Evolutionary conservation across 345 rosid species (phyloP).

Genomic region (Cochlearia excelsa): DNA sequence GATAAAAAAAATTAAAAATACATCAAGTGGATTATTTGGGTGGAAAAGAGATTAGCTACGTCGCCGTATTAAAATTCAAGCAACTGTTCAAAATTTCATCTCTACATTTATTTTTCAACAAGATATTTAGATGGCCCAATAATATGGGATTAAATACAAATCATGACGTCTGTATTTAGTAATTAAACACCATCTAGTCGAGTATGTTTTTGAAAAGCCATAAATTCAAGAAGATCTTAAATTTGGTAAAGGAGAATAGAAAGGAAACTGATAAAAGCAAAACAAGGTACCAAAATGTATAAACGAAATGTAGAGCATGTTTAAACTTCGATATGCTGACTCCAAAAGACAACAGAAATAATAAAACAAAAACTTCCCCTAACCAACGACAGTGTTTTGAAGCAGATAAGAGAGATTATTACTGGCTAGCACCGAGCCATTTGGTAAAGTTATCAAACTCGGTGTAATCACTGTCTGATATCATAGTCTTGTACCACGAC

Average conservation of each 20-base stretch:
- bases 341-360: constrained; percentile 17
- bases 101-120: neutral
- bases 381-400: constrained; percentile 14
- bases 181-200: no score
- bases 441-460: constrained; percentile 83
- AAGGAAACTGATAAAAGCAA: neutral
- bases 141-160: no score
- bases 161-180: no score
- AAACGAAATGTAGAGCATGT: constrained; percentile 16
- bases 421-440: constrained; percentile 85
- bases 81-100: constrained; percentile 16
- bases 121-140: no score
- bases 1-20: neutral
- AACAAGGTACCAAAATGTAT: neutral
- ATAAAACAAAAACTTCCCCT: constrained; percentile 29
- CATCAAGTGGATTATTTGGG: constrained; percentile 36
- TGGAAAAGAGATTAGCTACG: constrained; percentile 51
- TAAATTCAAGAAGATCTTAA: no score
- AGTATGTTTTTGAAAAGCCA: no score
- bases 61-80: constrained; percentile 28
- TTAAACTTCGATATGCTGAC: constrained; percentile 16
- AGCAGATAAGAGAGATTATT: constrained; percentile 21
- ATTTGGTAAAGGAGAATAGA: no score
- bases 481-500: constrained; percentile 93
- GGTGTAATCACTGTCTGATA: constrained; percentile 85